Percentiles rank a stretch among this genome's conserved stretches.
Conservation (phyloP, 2,329 filamentous ascomycete genomes). For the Claviceps monticola region DNA sequence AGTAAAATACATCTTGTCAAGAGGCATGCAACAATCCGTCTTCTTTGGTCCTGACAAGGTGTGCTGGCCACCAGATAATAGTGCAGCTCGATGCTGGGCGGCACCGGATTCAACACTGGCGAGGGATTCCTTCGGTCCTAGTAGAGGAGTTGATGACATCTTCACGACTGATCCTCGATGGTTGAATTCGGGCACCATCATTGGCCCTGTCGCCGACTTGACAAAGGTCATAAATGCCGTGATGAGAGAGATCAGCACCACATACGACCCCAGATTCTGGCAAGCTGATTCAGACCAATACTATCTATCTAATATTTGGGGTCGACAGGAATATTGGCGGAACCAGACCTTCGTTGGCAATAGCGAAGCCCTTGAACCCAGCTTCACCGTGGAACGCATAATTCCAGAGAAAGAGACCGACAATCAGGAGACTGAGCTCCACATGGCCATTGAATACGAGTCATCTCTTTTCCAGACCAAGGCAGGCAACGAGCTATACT, state of each 20-base stretch:
- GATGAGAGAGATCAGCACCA: constrained; percentile 18
- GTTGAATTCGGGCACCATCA: constrained; percentile 33
- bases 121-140: constrained; percentile 20
- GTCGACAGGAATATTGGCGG: constrained; percentile 27
- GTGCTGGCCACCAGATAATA: constrained; percentile 25
- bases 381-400: constrained; percentile 9
- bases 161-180: constrained; percentile 22
- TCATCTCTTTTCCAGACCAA: constrained; percentile 26
- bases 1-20: constrained; percentile 15
- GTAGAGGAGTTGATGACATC: constrained; percentile 19
- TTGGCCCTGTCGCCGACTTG: constrained; percentile 23
- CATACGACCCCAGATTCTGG: constrained; percentile 18
- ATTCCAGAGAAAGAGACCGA: constrained; percentile 10
- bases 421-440: constrained; percentile 16
- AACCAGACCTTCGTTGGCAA: constrained; percentile 14
- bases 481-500: constrained; percentile 21
- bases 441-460: constrained; percentile 27
- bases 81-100: constrained; percentile 25
- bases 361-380: constrained; percentile 6
- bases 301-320: constrained; percentile 29
- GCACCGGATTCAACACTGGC: constrained; percentile 22
- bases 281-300: constrained; percentile 31
- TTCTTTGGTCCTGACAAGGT: constrained; percentile 32
- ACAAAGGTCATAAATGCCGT: constrained; percentile 14
- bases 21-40: constrained; percentile 23